Evolutionary conservation across 257 asterid genomes (phyloP).

Genomic region (Lantana camara): DNA sequence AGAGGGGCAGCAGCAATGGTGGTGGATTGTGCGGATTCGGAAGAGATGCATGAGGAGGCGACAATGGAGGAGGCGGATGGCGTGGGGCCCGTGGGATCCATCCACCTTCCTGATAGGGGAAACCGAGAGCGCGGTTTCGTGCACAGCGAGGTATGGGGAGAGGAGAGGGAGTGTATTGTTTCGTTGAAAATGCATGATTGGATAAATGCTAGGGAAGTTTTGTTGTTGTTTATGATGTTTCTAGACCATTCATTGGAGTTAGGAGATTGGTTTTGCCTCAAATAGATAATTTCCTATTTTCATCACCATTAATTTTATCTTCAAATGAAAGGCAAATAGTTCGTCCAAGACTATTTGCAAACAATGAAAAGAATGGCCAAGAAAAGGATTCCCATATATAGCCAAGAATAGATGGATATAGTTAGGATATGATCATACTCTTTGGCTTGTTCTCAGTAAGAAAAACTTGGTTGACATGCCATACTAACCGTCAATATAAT

Average conservation of each 20-base stretch:
- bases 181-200: slow-evolving; percentile 31
- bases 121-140: slow-evolving; percentile 17
- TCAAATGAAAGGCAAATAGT: too few relatives aligned
- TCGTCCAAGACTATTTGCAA: not conserved
- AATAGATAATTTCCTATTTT: slow-evolving; percentile 22
- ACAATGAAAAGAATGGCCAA: not conserved
- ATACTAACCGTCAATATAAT: too few relatives aligned
- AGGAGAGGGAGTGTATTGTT: slow-evolving; percentile 9
- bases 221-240: slow-evolving; percentile 34
- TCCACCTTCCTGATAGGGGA: slow-evolving; percentile 29
- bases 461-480: too few relatives aligned
- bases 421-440: not conserved
- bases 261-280: slow-evolving; percentile 28
- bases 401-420: not conserved
- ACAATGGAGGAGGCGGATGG: slow-evolving; percentile 46
- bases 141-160: slow-evolving; percentile 11
- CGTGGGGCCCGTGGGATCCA: slow-evolving; percentile 52
- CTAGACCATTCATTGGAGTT: slow-evolving; percentile 38
- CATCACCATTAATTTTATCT: too few relatives aligned
- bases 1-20: slow-evolving; percentile 34
- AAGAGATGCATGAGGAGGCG: slow-evolving; percentile 30
- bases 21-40: slow-evolving; percentile 9
- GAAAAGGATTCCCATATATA: not conserved
- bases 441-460: too few relatives aligned
- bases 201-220: slow-evolving; percentile 9